A percentile compares a stretch with the other conserved stretches of the same genome.
Evolutionary conservation across 108 stramenopile genomes (phyloP).

Genomic region (Fragilaria crotonensis): DNA sequence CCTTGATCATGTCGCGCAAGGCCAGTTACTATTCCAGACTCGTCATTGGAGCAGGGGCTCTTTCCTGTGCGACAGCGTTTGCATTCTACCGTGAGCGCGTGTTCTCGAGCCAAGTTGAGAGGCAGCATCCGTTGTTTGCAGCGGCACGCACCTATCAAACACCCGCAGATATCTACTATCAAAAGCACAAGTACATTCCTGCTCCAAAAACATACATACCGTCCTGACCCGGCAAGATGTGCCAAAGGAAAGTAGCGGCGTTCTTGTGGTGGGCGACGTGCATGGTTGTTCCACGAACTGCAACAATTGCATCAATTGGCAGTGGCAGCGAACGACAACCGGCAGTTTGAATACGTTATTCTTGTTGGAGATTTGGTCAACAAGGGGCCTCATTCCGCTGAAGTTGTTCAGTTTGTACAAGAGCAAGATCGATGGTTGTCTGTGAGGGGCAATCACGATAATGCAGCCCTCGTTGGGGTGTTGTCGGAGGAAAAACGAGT

Average conservation of each 20-base stretch:
- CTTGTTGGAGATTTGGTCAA: conserved; percentile 90
- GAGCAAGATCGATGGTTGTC: conserved; percentile 43
- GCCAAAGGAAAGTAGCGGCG: neutral
- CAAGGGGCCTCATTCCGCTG: conserved; percentile 78
- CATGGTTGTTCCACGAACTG: conserved; percentile 79
- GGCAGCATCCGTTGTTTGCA: no score
- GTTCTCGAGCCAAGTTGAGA: no score
- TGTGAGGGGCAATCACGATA: conserved; percentile 87
- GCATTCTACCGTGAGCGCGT: no score
- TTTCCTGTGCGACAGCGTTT: no score
- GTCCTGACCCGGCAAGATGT: conserved; percentile 23
- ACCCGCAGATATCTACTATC: conserved; percentile 35
- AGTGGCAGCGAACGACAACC: conserved; percentile 23
- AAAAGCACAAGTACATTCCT: conserved; percentile 33
- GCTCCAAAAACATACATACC: conserved; percentile 17
- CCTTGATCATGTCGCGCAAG: no score
- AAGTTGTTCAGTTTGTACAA: conserved; percentile 55
- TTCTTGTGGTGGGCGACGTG: conserved; percentile 80
- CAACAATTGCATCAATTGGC: conserved; percentile 52
- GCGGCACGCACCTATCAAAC: conserved; percentile 27
- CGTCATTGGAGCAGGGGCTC: no score
- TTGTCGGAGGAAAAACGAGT: conserved; percentile 10
- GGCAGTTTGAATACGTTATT: conserved; percentile 49
- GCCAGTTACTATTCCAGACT: no score
- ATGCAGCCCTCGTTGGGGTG: conserved; percentile 72